Evolutionary conservation across 1,284 basidiomycete genomes (phyloP).

Genomic region (Puccinia novopanici): DNA sequence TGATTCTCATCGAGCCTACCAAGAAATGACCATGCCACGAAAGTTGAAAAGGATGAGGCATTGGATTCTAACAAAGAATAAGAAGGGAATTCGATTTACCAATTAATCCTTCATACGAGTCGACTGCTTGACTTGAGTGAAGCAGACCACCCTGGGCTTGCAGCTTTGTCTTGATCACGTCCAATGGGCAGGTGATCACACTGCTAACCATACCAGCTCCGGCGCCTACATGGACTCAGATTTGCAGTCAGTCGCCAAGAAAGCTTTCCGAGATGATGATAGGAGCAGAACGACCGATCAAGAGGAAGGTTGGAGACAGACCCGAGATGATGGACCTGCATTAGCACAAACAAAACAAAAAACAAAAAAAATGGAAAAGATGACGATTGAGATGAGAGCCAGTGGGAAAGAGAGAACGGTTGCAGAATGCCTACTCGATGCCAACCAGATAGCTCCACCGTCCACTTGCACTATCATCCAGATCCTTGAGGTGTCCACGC

Average conservation of each 20-base stretch:
- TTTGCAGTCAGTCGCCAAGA: background rate
- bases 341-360: background rate
- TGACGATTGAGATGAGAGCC: background rate
- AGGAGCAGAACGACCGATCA: background rate
- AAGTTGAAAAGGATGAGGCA: too few species aligned
- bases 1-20: conserved; percentile 71
- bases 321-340: conserved; percentile 31
- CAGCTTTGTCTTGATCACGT: conserved; percentile 94
- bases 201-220: conserved; percentile 81
- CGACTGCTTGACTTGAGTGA: background rate
- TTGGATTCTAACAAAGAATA: conserved; percentile 6
- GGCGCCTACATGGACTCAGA: conserved; percentile 58
- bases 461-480: conserved; percentile 20
- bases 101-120: conserved; percentile 53
- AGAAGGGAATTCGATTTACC: conserved; percentile 35
- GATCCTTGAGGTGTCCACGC: conserved; percentile 42
- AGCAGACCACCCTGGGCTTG: conserved; percentile 72
- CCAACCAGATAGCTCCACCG: conserved; percentile 38
- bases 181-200: conserved; percentile 92
- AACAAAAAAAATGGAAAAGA: background rate
- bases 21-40: too few species aligned
- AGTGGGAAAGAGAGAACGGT: background rate
- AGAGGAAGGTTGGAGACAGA: conserved; percentile 15
- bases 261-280: background rate
- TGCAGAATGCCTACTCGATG: conserved; percentile 25